Base-by-base conservation (phyloP, 2,329 filamentous ascomycete species). In the Aspergillus fumigatiaffinis region DNA sequence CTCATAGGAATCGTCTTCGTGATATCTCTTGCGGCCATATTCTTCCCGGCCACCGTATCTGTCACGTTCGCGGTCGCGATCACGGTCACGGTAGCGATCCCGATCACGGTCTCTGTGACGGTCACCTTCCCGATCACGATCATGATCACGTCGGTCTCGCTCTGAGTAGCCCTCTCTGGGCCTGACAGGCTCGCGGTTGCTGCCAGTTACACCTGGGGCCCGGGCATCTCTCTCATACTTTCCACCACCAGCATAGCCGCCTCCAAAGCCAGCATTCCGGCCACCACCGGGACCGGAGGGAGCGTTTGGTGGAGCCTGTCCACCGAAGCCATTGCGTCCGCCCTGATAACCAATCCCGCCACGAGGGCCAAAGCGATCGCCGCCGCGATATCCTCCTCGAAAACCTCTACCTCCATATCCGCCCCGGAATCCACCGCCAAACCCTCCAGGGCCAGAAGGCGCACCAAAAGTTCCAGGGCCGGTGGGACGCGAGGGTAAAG, bases 171-270 rank as follows among this genome's bases (percentile, higher is more conserved):
- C 81, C 72, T 87, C 85, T 68, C 86, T 77, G 53, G 86, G 85
- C 69, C 89, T 87, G 71, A 94, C 85, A 60, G 90, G 91, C 73
- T 95, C 91, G 75, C 89, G 88, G 77, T 95, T 94, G 78, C 90
- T 90, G 63, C 90, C 90, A 56, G 85, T 88, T 47, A 79, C 77
- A 57, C 44, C 44, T 14, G 44, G 44, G 23, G 83, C 80, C 58
- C 82, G 75, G 65, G 70, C 76, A 65, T 84, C 81, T 63, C 84
- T 80, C 66, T 82, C 79, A 65, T 79, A 78, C 59, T 80, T 73
- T 55, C 69, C 69, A 59, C 77, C 78, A 58, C 72, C 69, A 53
- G 66, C 68, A 63, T 62, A 83, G 77, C 82, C 79, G 58, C 74
- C 76, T 61, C 76, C 81, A 62, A 78, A 79, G 38, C 79, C 80